A percentile compares a stretch with the other conserved stretches of the same genome.
Conservation (phyloP, 1,139 yeast genomes). For the Protomyces arabidopsidicola region DNA sequence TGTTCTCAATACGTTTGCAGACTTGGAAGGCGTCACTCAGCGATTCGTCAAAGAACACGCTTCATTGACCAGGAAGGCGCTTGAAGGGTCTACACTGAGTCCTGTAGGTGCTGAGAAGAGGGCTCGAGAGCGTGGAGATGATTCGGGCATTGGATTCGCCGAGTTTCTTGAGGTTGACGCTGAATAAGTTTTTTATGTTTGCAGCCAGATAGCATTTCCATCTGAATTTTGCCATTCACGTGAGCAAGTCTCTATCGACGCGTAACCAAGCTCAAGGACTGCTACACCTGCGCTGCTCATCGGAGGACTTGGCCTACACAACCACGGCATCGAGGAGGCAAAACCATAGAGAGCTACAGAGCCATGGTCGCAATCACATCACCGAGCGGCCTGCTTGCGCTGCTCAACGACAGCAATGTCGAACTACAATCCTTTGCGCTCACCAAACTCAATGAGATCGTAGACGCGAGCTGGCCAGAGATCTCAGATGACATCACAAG, state of each 20-base stretch:
- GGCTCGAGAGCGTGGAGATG: not conserved
- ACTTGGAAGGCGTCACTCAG: not conserved
- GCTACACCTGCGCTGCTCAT: no score
- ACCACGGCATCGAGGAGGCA: not conserved
- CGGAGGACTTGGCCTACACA: no score
- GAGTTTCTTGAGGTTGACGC: not conserved
- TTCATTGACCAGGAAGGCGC: not conserved
- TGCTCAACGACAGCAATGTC: conserved; percentile 74
- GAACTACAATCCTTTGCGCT: conserved; percentile 79
- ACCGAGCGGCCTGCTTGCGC: conserved; percentile 56
- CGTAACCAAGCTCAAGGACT: not conserved
- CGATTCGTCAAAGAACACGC: not conserved
- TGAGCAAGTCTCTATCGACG: not conserved
- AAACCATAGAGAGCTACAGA: not conserved
- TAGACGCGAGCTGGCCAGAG: conserved; percentile 95
- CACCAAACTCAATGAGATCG: conserved; percentile 70
- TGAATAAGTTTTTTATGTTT: not conserved
- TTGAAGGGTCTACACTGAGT: not conserved
- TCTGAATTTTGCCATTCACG: not conserved
- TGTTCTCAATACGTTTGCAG: not conserved
- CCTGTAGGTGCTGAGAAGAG: not conserved
- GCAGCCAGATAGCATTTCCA: not conserved
- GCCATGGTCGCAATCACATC: not conserved
- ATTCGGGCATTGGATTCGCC: not conserved
- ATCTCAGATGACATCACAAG: conserved; percentile 84